Percentiles rank a stretch among this genome's conserved stretches.
Evolutionary conservation across 2,329 filamentous ascomycete genomes (phyloP).

Genomic region (Bisporella sp.): DNA sequence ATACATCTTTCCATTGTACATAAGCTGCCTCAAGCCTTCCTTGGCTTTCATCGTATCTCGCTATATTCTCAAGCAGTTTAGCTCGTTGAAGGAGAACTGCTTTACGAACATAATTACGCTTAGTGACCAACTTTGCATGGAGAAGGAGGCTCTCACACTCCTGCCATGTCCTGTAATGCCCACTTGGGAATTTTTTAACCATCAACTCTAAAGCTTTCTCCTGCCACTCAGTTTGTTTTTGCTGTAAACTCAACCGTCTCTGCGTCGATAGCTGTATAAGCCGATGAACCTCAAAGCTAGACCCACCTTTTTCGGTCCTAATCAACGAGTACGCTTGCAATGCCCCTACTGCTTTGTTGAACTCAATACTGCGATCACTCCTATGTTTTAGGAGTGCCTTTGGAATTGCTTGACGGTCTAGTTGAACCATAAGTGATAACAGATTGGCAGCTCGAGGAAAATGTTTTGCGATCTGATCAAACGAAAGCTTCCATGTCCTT

Average conservation of each 20-base stretch:
- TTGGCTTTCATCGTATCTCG: not conserved
- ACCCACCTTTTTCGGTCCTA: conserved; percentile 3
- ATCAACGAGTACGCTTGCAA: conserved; percentile 33
- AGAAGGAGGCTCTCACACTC: not conserved
- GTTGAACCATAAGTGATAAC: conserved; percentile 13
- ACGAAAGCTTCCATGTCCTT: conserved; percentile 29
- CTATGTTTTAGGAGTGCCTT: conserved; percentile 4
- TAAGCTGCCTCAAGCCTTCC: not conserved
- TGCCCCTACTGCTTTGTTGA: conserved; percentile 28
- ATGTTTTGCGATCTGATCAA: conserved; percentile 27
- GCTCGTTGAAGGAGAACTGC: not conserved
- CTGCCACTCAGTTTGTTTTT: not conserved
- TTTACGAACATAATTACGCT: not conserved
- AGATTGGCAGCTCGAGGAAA: conserved; percentile 11
- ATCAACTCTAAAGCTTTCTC: conserved; percentile 2
- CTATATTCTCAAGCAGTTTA: not conserved
- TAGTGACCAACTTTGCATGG: conserved; percentile 2
- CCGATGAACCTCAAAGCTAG: conserved; percentile 3
- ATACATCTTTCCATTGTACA: not conserved
- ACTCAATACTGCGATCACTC: conserved; percentile 9
- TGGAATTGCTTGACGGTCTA: conserved; percentile 16
- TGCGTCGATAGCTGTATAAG: not conserved
- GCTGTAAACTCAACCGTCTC: not conserved
- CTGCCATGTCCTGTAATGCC: conserved; percentile 5
- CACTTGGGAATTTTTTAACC: conserved; percentile 7